Conservation (phyloP, 345 rosid genomes). For the Syzygium oleosum region DNA sequence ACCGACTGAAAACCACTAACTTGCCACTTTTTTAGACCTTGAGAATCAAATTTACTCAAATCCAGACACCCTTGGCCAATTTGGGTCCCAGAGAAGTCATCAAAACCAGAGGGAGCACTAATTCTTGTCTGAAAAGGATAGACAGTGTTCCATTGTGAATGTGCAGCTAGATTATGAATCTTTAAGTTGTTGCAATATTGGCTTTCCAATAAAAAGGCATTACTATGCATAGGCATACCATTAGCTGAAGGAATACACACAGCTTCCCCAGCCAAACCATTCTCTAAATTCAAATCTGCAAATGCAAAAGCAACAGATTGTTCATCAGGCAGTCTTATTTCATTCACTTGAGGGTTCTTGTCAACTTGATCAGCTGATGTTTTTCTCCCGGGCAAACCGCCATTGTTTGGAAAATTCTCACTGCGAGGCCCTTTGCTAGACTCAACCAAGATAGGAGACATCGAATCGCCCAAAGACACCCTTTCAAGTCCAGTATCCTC, state of each 20-base stretch:
- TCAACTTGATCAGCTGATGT: constrained; percentile 10
- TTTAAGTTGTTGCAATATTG: constrained; percentile 15
- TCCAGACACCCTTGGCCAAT: constrained; percentile 16
- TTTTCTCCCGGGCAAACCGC: constrained; percentile 15
- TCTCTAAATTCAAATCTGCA: constrained; percentile 27
- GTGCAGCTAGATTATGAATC: constrained; percentile 10
- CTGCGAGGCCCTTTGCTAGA: constrained; percentile 22
- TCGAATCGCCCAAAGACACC: constrained; percentile 10
- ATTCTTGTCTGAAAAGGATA: constrained; percentile 26
- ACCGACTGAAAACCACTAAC: constrained; percentile 27
- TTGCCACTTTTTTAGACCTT: constrained; percentile 32
- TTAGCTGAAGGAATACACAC: not conserved
- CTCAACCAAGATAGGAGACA: constrained; percentile 22
- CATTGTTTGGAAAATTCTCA: constrained; percentile 21
- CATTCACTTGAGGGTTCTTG: constrained; percentile 21
- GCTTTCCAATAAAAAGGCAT: constrained; percentile 16
- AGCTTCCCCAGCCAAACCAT: not conserved
- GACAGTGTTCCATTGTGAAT: constrained; percentile 18
- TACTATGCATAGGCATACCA: constrained; percentile 10
- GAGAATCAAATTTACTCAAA: constrained; percentile 18
- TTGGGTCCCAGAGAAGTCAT: constrained; percentile 23
- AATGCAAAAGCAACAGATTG: constrained; percentile 45
- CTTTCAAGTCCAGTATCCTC: constrained; percentile 25
- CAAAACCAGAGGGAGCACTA: constrained; percentile 22
- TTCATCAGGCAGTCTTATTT: constrained; percentile 46